Evolutionary conservation across 2,329 filamentous ascomycete species (phyloP).

Genomic region (Cladosporium sp.): DNA sequence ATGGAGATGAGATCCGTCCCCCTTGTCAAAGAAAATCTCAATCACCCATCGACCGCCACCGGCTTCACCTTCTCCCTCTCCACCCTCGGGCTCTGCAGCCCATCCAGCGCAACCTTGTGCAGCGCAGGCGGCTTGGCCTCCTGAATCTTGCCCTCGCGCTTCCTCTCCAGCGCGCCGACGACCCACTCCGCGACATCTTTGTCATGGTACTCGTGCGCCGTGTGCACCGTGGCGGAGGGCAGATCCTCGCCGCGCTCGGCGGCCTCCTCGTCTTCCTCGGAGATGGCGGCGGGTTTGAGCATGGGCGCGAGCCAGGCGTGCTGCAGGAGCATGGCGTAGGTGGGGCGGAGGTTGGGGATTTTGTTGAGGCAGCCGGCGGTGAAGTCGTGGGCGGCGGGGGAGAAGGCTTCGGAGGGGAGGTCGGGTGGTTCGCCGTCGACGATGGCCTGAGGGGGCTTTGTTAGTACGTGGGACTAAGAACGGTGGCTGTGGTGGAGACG

Average conservation of each 20-base stretch:
- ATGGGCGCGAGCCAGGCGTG: constrained; percentile 81
- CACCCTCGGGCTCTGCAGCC: constrained; percentile 20
- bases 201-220: constrained; percentile 47
- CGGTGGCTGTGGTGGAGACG: neutral
- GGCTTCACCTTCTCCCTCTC: constrained; percentile 4
- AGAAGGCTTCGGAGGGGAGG: constrained; percentile 72
- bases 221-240: constrained; percentile 27
- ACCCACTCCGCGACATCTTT: constrained; percentile 86
- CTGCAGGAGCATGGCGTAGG: constrained; percentile 80
- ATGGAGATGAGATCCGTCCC: neutral
- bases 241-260: constrained; percentile 27
- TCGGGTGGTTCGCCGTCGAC: constrained; percentile 94
- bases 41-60: constrained; percentile 8
- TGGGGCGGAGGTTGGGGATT: constrained; percentile 84
- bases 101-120: constrained; percentile 79
- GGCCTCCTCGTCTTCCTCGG: constrained; percentile 61
- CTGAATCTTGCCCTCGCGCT: constrained; percentile 52
- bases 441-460: constrained; percentile 63
- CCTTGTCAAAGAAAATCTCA: neutral
- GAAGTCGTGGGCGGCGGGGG: constrained; percentile 74
- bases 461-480: constrained; percentile 11
- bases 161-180: constrained; percentile 59
- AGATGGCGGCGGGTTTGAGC: constrained; percentile 68
- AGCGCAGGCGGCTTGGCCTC: constrained; percentile 66
- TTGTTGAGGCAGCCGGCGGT: constrained; percentile 89